Evolutionary conservation across 73 alveolate genomes (phyloP), one percentile per base, ranked within the genome.

Genomic region (Paramecium sexaurelia): DNA sequence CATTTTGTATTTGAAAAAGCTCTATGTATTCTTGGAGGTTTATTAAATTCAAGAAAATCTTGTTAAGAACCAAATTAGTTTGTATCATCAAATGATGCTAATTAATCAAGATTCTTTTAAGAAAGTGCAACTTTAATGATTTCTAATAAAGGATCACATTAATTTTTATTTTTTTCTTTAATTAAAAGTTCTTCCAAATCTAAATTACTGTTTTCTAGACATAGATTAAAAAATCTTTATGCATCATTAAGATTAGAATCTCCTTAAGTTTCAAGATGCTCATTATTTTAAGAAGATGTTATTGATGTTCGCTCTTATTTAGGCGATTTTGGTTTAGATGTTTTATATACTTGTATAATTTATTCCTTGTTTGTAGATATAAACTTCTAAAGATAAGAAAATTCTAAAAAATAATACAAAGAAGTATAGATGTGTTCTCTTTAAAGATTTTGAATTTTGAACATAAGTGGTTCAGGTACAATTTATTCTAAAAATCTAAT

Each of bases 221-320:
- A 20, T n/a, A 41, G 41, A 24, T 37, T 78, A 40, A 78, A 78
- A 13, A 78, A 41, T 45, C 41, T 78, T 19, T 45, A 11, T 17
- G 71, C 90, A 39, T 78, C 90, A 78, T 71, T 71, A 11, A 71
- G 19, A 71, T 71, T 71, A 71, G 55, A 22, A 71, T 78, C 90
- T 24, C 90, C 73, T 78, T 78, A 78, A 2, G 90, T 78, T 29
- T 78, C 90, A 20, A 78, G 55, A 41, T 78, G 73, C 40, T 43
- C 90, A 43, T 78, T 45, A 39, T 41, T 26, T 78, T 78, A 78
- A 0, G 90, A 78, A 1, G 90, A 78, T 41, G 90, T 22, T 39
- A 78, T 78, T 15, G 90, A 78, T 0, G 22, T 43, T 6, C 90
- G 45, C 43, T 43, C 71, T 78, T 78, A 24, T 45, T 39, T 39